Percentiles rank a stretch among this genome's conserved stretches.
These are phyloP conservation scores for Pulveroboletus ravenelii DNA, from an alignment of 768 basidiomycete species.

Conservation along the genomic window DNA sequence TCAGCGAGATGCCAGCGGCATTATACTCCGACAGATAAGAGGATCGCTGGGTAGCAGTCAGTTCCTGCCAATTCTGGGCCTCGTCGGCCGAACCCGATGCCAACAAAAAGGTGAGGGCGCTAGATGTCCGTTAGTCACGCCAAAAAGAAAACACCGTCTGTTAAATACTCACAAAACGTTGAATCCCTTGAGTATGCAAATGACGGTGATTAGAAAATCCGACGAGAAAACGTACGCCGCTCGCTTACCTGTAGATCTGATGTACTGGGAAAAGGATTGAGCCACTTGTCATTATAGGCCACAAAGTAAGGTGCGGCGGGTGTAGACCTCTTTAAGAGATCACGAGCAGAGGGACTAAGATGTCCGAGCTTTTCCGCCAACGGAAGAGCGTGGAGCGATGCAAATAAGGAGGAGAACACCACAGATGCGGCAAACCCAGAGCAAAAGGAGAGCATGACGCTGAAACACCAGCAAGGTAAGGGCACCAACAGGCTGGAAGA, in stretches of 20 bases:
- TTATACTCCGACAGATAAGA: constrained; percentile 44
- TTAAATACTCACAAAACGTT: constrained; percentile 30
- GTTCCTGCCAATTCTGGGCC: constrained; percentile 41
- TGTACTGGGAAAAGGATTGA: constrained; percentile 41
- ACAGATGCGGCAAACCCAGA: constrained; percentile 1
- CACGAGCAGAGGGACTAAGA: constrained; percentile 20
- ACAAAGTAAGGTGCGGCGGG: constrained; percentile 48
- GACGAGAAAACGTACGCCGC: not conserved
- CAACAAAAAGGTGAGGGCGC: constrained; percentile 41
- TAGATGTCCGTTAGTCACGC: constrained; percentile 6
- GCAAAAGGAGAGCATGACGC: constrained; percentile 14
- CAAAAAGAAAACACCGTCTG: not conserved
- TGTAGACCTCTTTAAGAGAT: constrained; percentile 17
- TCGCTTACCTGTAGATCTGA: constrained; percentile 39
- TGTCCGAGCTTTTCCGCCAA: constrained; percentile 20
- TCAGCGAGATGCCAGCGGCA: constrained; percentile 50
- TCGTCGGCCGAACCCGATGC: constrained; percentile 39
- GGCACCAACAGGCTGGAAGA: not conserved
- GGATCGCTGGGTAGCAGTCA: constrained; percentile 35
- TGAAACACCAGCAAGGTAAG: not conserved
- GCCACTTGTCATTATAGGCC: constrained; percentile 38
- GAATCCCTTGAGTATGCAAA: constrained; percentile 22
- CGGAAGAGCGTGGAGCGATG: constrained; percentile 11
- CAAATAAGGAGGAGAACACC: constrained; percentile 5
- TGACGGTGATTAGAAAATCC: not conserved